Evolutionary conservation across 176 grass and related monocot species (phyloP), one percentile per base, ranked within the genome.

Genomic region (Triticum monococcum): DNA sequence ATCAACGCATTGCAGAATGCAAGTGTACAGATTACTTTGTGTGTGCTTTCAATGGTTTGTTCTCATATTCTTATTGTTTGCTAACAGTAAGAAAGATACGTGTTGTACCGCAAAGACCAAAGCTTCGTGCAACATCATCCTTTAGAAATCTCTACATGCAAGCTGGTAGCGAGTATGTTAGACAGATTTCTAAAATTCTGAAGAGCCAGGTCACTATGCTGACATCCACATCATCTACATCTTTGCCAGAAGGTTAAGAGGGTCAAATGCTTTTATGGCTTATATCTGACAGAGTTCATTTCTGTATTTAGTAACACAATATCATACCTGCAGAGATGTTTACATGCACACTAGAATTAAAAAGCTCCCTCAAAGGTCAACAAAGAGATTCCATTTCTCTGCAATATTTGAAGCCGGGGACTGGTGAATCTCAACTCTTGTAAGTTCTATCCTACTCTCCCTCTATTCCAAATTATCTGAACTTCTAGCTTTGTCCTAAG

Each of bases 391-490:
- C 93, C 54, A 80, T 83, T 89, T 92, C 86, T 83, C 86, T 72
- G 7, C 88, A 87, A 77, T 92, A 92, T 85, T 85, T 98, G 83
- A 92, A 91, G 82, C 91, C 91, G 54, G 96, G 96, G 75, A 92
- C 86, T 33, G 96, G 96, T 87, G 96, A 96, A 89, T 91, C 93
- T 77, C 96, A 98, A 78, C 81, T 88, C 32, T 98, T 96, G 96
- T 98, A 98, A 92, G 96, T 92, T 59, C 36, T 61, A 52, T 25
- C 24, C 9, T 52, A 59, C 18, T 22, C 54, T 20, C 54, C 54
- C 18, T 59, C 14, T 17, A 2, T 54, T 54, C 50, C 54, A 59
- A 59, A 59, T 20, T 59, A 59, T 59, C 18, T 22, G 18, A 59
- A 59, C 18, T 22, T 59, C 52, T 59, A 59, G 18, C 18, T 59